Conservation (phyloP, 768 basidiomycete genomes). For the Calocera viscosa region DNA sequence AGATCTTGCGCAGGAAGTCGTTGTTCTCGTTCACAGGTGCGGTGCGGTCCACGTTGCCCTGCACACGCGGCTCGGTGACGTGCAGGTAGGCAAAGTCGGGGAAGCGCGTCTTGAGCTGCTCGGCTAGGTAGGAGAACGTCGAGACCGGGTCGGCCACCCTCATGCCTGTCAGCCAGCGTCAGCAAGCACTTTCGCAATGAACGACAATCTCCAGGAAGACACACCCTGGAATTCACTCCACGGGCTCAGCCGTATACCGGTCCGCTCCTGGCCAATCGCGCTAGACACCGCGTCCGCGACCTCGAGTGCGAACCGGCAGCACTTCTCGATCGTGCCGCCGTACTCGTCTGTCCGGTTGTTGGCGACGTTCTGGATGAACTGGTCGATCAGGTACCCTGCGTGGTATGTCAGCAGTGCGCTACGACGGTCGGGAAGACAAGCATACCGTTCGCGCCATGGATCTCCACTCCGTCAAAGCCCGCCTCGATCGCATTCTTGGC, state of each 20-base stretch:
- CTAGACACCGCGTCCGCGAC: conserved; percentile 40
- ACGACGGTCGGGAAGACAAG: neutral
- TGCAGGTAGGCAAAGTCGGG: conserved; percentile 42
- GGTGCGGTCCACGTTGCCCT: neutral
- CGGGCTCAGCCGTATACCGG: conserved; percentile 46
- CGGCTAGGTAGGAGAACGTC: conserved; percentile 42
- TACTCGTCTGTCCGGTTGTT: conserved; percentile 53
- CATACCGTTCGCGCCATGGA: conserved; percentile 20
- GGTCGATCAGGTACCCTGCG: conserved; percentile 32
- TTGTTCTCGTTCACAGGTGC: conserved; percentile 9
- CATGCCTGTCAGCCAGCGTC: neutral
- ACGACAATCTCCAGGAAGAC: neutral
- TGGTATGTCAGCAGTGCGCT: conserved; percentile 6
- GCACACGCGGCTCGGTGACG: conserved; percentile 31
- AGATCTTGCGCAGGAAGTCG: conserved; percentile 16
- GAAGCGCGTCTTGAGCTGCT: conserved; percentile 32
- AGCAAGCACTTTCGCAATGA: neutral
- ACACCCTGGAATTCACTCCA: conserved; percentile 26
- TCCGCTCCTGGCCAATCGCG: conserved; percentile 43
- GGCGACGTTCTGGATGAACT: conserved; percentile 47
- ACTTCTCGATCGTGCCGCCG: conserved; percentile 52
- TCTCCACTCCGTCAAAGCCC: conserved; percentile 57
- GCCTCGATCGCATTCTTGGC: conserved; percentile 47
- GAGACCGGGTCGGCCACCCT: conserved; percentile 43
- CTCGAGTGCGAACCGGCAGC: conserved; percentile 45